These are phyloP conservation scores for Penicillium flavigenum DNA, from an alignment of 495 filamentous ascomycete genomes.

Conservation along the genomic window DNA sequence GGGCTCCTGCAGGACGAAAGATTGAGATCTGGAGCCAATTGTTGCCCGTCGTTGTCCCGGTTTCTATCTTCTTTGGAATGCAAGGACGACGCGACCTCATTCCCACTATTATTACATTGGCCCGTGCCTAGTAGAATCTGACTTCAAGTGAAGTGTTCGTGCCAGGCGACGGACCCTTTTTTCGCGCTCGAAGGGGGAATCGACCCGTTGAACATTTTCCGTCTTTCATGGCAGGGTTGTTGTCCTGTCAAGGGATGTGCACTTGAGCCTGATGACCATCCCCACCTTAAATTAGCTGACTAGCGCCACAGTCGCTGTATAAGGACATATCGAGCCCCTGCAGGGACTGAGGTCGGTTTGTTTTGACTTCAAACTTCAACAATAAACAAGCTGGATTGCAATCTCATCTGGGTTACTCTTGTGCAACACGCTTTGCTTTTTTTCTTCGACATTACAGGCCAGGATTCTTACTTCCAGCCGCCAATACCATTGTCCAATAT, in stretches of 20 bases:
- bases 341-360: slow-evolving; percentile 17
- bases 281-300: slow-evolving; percentile 19
- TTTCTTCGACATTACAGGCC: slow-evolving; percentile 2
- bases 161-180: slow-evolving; percentile 13
- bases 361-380: slow-evolving; percentile 19
- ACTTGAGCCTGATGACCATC: slow-evolving; percentile 25
- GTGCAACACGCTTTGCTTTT: slow-evolving; percentile 31
- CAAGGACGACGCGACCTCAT: slow-evolving; percentile 31
- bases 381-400: slow-evolving; percentile 19
- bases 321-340: slow-evolving; percentile 34
- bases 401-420: slow-evolving; percentile 27
- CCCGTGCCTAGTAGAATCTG: slow-evolving; percentile 27
- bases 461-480: slow-evolving; percentile 17
- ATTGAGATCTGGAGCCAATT: slow-evolving; percentile 26
- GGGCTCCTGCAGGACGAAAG: slow-evolving; percentile 23
- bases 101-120: slow-evolving; percentile 31
- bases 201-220: slow-evolving; percentile 21
- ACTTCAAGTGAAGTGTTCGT: slow-evolving; percentile 16
- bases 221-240: slow-evolving; percentile 25
- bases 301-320: slow-evolving; percentile 30
- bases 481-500: slow-evolving; percentile 26
- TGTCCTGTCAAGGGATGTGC: slow-evolving; percentile 32
- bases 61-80: slow-evolving; percentile 29
- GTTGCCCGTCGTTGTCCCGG: slow-evolving; percentile 5
- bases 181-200: slow-evolving; percentile 19